Evolutionary conservation across 257 asterid species (phyloP).

Genomic region (Euphrasia confusa): DNA sequence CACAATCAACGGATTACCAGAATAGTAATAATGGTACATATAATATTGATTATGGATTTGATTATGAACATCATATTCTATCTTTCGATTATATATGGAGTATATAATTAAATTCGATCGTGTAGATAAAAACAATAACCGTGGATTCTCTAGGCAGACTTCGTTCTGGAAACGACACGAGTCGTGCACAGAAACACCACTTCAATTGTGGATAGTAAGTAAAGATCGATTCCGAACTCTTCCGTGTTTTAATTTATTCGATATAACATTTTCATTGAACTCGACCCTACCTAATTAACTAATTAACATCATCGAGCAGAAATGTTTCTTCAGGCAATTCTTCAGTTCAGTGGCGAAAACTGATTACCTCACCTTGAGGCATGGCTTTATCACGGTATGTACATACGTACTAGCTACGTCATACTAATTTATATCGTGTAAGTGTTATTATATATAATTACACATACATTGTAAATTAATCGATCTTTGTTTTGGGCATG

Average conservation of each 20-base stretch:
- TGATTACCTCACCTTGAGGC: constrained; percentile 58
- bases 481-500: neutral
- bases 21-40: constrained; percentile 40
- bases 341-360: constrained; percentile 49
- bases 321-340: constrained; percentile 58
- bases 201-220: constrained; percentile 49
- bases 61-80: too few relatives aligned
- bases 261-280: too few relatives aligned
- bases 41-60: too few relatives aligned
- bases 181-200: constrained; percentile 27
- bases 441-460: neutral
- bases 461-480: neutral
- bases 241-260: too few relatives aligned
- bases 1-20: constrained; percentile 43
- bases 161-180: constrained; percentile 51
- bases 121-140: constrained; percentile 42
- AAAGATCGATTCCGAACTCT: too few relatives aligned
- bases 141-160: constrained; percentile 49
- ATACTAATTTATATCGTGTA: neutral
- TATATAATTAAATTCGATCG: neutral
- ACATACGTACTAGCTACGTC: too few relatives aligned
- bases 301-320: constrained; percentile 27
- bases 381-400: constrained; percentile 47
- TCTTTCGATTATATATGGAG: too few relatives aligned
- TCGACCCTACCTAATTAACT: too few relatives aligned